Evolutionary conservation across 805 yeast genomes (phyloP), one percentile per base, ranked within the genome.

Genomic region (Saturnispora gosingensis): DNA sequence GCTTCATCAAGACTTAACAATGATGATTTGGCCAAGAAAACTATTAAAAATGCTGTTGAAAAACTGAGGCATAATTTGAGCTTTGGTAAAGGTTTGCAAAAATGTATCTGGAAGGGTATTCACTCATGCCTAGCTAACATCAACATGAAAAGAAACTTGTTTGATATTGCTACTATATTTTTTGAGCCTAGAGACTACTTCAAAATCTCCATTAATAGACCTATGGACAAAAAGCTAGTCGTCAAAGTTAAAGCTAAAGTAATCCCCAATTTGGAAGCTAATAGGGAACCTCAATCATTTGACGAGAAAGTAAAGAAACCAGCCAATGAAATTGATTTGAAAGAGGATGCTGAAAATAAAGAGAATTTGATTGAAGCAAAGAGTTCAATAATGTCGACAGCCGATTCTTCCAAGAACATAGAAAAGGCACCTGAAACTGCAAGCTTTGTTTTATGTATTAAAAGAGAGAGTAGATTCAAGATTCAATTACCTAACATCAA

Each of bases 91-190:
- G 87, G 88, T 0, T 68, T 93, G 20, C 74, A 75, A 50, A 59
- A 62, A 2, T 75, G 76, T 8, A 59, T 93, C 1, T 89, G 97
- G 97, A 72, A 75, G 43, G 72, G 82, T 9, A 64, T 89, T 8
- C 85, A 82, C 58, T 73, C 85, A 0, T 80, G 85, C 2, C 64
- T 82, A 25, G 54, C 83, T 18, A 75, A 85, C 11, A 67, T 87
- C 2, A 68, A 76, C 42, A 82, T 81, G 34, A 79, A 82, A 56
- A 73, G 90, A 52, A 65, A 74, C 35, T 60, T 91, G 8, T 82
- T 85, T 57, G 85, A 81, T 53, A 60, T 87, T 3, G 72, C 86
- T 49, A 79, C 80, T 42, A 75, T 91, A 8, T 66, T 91, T 27
- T 86, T 80, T 59, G 76, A 76, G 39, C 78, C 89, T 6, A 67